Base-by-base conservation (phyloP, 371 early-diverging fungal species). In the Choanephora cucurbitarum region DNA sequence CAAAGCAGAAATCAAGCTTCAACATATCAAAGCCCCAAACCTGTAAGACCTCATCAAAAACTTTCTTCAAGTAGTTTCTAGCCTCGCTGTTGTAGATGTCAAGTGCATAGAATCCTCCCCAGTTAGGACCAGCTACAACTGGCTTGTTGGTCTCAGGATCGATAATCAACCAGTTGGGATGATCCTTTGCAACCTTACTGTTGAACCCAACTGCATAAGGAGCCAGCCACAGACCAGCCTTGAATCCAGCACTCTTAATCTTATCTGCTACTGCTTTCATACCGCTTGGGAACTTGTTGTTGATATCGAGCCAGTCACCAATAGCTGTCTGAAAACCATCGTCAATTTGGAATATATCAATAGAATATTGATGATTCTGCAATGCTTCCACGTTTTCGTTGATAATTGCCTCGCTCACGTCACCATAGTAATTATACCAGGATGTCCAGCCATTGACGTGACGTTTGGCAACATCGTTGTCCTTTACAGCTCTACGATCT, bases 371-470 rank as follows among this genome's bases (percentile, higher is more conserved):
- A 18, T 72, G 50, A 2, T 69, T 49, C 23, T 69, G 51, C 6
- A 77, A 57, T 7, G 80, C 75, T 1, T 63, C 58, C 6, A 84
- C 54, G 24, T 84, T 82, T 24, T 79, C 68, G 13, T 73, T 50
- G 6, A 82, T 65, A 37, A 82, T 69, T 1, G 58, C 49, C 44
- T 84, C 80, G 42, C 69, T 80, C 21, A 84, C 80, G 56, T 80
- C 79, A 14, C 77, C 84, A 44, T 84, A 81, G 28, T 82, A 79
- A 34, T 71, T 69, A 31, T 84, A 84, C 84, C 84, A 84, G 1
- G 81, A 80, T 3, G 82, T 84, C 81, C 82, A 84, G 8, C 84
- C 84, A 31, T 72, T 75, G 24, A 79, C 75, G 34, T 81, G 81
- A 44, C 56, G 67, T 8, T 46, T 40, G 1, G 34, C 41, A 33